Conservation (phyloP, 2,329 filamentous ascomycete species). For the Colletotrichum karsti region DNA sequence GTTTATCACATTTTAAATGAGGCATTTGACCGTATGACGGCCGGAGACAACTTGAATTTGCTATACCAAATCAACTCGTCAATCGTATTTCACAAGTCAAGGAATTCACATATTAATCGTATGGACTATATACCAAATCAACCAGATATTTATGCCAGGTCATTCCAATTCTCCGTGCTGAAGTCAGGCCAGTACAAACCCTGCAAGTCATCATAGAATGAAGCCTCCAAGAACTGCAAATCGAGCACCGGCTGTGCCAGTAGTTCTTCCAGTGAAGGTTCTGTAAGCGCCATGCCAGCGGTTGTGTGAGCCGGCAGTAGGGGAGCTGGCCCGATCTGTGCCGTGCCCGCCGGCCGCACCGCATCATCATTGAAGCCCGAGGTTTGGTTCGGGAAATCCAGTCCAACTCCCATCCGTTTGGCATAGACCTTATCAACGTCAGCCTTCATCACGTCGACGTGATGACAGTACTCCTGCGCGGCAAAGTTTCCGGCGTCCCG, state of each 20-base stretch:
- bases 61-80: too few species aligned
- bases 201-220: conserved; percentile 29
- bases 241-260: conserved; percentile 42
- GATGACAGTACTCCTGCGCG: conserved; percentile 49
- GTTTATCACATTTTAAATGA: too few species aligned
- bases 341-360: not conserved
- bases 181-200: conserved; percentile 32
- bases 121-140: too few species aligned
- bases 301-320: conserved; percentile 30
- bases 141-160: conserved; percentile 2
- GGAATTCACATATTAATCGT: too few species aligned
- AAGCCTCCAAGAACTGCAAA: conserved; percentile 40
- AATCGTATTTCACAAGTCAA: too few species aligned
- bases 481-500: conserved; percentile 48
- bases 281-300: conserved; percentile 44
- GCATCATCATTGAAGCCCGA: not conserved
- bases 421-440: conserved; percentile 9
- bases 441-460: conserved; percentile 44
- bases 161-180: conserved; percentile 28
- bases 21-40: too few species aligned
- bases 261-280: conserved; percentile 45
- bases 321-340: not conserved
- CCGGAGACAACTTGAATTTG: too few species aligned
- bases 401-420: not conserved
- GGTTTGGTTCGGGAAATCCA: not conserved